Evolutionary conservation across 2,329 filamentous ascomycete species (phyloP).

Genomic region (Alternaria brassicicola): DNA sequence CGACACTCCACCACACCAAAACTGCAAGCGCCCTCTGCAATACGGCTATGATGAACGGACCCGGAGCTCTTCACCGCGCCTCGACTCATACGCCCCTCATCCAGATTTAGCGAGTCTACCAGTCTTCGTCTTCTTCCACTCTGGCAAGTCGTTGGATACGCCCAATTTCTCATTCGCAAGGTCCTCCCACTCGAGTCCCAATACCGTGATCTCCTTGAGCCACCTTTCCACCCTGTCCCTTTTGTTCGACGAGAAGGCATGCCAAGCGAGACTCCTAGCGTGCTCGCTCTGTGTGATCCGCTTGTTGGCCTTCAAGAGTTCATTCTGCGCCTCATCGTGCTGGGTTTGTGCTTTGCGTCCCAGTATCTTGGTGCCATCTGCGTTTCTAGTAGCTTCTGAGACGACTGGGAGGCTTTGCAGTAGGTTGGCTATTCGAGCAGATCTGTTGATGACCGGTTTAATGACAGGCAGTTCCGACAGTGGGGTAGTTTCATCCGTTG

Average conservation of each 20-base stretch:
- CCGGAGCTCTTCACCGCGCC: background rate
- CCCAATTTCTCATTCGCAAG: conserved; percentile 18
- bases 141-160: conserved; percentile 22
- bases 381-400: background rate
- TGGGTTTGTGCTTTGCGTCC: background rate
- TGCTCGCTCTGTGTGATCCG: conserved; percentile 14
- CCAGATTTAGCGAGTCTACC: conserved; percentile 12
- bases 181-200: conserved; percentile 16
- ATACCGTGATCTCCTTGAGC: conserved; percentile 26
- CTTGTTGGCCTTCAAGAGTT: conserved; percentile 17
- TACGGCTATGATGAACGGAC: background rate
- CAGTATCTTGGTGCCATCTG: background rate
- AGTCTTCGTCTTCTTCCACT: conserved; percentile 29
- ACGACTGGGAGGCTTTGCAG: conserved; percentile 22
- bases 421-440: conserved; percentile 20
- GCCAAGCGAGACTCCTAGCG: conserved; percentile 23
- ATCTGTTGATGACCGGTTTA: conserved; percentile 26
- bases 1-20: background rate
- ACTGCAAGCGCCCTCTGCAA: background rate
- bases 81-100: background rate
- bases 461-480: conserved; percentile 12
- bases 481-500: background rate
- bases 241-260: conserved; percentile 20
- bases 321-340: background rate
- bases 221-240: conserved; percentile 8